phyloP scores from a whole-genome alignment of 2,329 filamentous ascomycete species.

The Whalleya microplaca region DNA sequence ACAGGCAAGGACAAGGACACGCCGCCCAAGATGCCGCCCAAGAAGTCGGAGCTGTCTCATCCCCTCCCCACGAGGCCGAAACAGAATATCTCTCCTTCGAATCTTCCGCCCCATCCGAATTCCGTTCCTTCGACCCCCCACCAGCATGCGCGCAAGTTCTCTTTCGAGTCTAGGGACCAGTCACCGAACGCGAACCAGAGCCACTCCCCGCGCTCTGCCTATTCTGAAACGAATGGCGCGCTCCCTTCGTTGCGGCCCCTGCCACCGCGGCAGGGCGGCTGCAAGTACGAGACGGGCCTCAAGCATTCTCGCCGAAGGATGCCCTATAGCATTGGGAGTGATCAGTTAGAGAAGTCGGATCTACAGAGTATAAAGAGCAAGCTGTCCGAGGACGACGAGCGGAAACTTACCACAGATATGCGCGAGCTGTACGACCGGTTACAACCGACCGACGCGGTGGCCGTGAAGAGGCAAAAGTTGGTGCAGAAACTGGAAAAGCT shows the following conservation, averaged over 20 bases:
- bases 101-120: constrained; percentile 70
- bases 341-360: constrained; percentile 73
- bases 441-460: constrained; percentile 79
- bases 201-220: constrained; percentile 87
- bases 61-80: constrained; percentile 31
- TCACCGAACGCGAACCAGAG: constrained; percentile 78
- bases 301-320: constrained; percentile 83
- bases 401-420: constrained; percentile 80
- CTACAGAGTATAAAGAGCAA: constrained; percentile 72
- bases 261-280: constrained; percentile 63
- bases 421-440: constrained; percentile 82
- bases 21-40: constrained; percentile 53
- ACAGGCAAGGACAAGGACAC: constrained; percentile 64
- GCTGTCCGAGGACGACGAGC: constrained; percentile 73
- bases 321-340: constrained; percentile 86
- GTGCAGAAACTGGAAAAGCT: constrained; percentile 87
- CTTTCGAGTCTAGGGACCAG: constrained; percentile 75
- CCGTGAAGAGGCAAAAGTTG: constrained; percentile 73
- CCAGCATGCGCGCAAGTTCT: constrained; percentile 82
- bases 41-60: constrained; percentile 42
- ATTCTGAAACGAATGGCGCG: constrained; percentile 82
- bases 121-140: constrained; percentile 94
- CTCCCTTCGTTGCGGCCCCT: constrained; percentile 70
- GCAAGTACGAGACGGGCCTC: constrained; percentile 87
- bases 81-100: constrained; percentile 42